Base-by-base conservation (phyloP, 495 filamentous ascomycete genomes). In the Extremus antarcticus region DNA sequence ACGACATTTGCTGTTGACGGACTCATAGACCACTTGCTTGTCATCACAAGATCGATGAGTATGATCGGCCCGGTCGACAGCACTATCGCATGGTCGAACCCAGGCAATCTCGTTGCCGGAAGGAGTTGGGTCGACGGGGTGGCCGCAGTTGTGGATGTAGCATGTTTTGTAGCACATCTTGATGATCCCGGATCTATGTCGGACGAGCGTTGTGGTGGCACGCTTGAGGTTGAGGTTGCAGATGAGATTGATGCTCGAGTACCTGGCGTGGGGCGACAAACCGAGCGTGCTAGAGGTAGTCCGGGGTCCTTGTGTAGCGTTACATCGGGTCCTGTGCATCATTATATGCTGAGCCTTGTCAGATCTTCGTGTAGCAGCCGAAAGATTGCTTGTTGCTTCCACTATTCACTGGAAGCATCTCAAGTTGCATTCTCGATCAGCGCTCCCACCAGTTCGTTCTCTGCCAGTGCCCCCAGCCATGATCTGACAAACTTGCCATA, bases 401-500 rank as follows among this genome's bases (percentile, higher is more conserved):
- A n/a, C n/a, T n/a, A n/a, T n/a, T n/a, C n/a, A n/a, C n/a, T n/a
- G n/a, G n/a, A n/a, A n/a, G 13, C 29, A 35, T 4, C 29, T 35
- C 29, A 35, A 7, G 29, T 35, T 4, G 46, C 46, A 21, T 32
- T 49, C 22, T 59, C 56, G 1, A 55, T 19, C 13, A 59, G 35
- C 1, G 7, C 19, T 16, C 3, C 32, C 35, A 59, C 35, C 9
- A 56, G 21, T 21, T 48, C 57, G n/a, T 56, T 46, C 39, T 60
- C 57, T 24, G 58, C 58, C 52, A 62, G 41, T 21, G 55, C 59
- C 20, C 32, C 51, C 3, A 62, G 47, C 59, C 59, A 62, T 7
- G 32, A 39, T 13, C 60, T 48, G 49, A 70, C 62, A 17, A 67
- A 61, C 2, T 61, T 61, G 3, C 55, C 62, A 47, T 63, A 70